A percentile compares a stretch with the other conserved stretches of the same genome.
These are phyloP conservation scores for Hypoxylon cercidicola DNA, from an alignment of 495 filamentous ascomycete species.

Conservation along the genomic window DNA sequence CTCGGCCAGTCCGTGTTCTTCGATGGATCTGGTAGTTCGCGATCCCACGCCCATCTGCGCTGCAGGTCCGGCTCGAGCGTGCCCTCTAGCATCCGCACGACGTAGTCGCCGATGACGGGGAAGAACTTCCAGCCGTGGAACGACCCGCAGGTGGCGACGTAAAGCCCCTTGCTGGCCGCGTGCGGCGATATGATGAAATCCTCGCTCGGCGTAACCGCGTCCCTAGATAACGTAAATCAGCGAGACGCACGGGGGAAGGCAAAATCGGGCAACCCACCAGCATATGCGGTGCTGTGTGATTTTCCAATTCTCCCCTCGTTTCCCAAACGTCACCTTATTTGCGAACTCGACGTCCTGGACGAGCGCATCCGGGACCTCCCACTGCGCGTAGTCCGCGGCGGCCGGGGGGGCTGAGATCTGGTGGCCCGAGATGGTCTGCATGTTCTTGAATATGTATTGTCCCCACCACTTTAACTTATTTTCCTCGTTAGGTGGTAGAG, in stretches of 20 bases:
- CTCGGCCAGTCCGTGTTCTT: constrained; percentile 33
- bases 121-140: constrained; percentile 70
- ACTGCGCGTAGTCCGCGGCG: constrained; percentile 55
- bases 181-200: constrained; percentile 69
- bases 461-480: constrained; percentile 64
- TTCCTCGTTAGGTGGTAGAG: constrained; percentile 51
- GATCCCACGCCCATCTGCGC: constrained; percentile 67
- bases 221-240: constrained; percentile 34
- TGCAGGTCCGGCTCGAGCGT: constrained; percentile 54
- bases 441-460: constrained; percentile 63
- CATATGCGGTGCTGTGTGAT: constrained; percentile 48
- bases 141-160: constrained; percentile 58
- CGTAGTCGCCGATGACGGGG: constrained; percentile 67
- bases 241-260: not conserved
- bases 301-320: constrained; percentile 24
- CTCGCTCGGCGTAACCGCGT: constrained; percentile 56
- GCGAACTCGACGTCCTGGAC: constrained; percentile 44
- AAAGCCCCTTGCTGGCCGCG: constrained; percentile 57
- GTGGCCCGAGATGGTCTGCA: constrained; percentile 53
- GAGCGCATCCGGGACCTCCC: constrained; percentile 56
- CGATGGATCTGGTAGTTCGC: constrained; percentile 30
- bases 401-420: constrained; percentile 62
- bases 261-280: constrained; percentile 42
- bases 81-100: constrained; percentile 65
- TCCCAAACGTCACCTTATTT: constrained; percentile 40